These are phyloP conservation scores for Psilocybe tampanensis DNA, from an alignment of 768 basidiomycete species.

Conservation along the genomic window DNA sequence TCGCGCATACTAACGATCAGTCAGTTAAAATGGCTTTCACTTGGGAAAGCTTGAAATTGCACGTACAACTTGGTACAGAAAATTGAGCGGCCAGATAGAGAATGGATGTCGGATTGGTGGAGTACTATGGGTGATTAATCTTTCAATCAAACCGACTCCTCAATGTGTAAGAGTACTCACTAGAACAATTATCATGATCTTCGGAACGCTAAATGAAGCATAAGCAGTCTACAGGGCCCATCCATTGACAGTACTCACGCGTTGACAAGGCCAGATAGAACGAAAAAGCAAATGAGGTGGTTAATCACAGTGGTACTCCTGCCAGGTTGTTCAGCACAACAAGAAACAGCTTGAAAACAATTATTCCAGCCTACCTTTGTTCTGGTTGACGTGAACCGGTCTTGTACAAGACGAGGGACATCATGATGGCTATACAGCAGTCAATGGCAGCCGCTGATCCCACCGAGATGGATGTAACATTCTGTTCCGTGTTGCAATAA, in stretches of 20 bases:
- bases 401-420: neutral
- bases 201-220: neutral
- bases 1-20: slow-evolving; percentile 1
- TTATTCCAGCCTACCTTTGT: neutral
- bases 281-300: neutral
- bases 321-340: neutral
- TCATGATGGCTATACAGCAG: neutral
- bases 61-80: neutral
- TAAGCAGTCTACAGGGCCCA: neutral
- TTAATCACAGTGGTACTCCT: neutral
- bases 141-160: neutral
- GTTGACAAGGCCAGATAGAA: neutral
- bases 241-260: neutral
- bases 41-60: neutral
- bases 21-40: neutral
- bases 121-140: neutral
- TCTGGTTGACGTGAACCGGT: neutral
- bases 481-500: neutral
- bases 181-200: neutral
- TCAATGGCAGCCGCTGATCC: neutral
- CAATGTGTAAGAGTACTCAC: neutral
- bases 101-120: neutral
- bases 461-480: neutral
- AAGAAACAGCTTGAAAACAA: neutral
- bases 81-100: slow-evolving; percentile 1